Evolutionary conservation across 2,329 filamentous ascomycete species (phyloP).

Genomic region (Dactylonectria estremocensis): DNA sequence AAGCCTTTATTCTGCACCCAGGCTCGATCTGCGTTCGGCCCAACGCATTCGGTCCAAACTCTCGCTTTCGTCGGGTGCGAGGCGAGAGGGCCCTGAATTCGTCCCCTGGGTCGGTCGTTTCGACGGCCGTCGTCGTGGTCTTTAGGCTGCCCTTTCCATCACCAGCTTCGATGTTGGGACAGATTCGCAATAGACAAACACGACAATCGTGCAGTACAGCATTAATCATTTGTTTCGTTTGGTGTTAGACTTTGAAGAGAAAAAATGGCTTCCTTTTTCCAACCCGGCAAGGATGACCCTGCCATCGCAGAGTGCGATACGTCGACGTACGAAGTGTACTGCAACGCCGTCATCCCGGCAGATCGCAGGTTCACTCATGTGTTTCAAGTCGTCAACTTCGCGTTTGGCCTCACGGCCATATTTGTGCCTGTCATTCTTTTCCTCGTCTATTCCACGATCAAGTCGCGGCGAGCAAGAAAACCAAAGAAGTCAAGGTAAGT

Average conservation of each 20-base stretch:
- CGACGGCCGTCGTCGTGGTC: too few relatives aligned
- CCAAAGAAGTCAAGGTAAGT: constrained; percentile 8
- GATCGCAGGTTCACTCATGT: constrained; percentile 4
- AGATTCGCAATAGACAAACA: too few relatives aligned
- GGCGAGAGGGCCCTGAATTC: too few relatives aligned
- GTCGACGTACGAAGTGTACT: constrained; percentile 20
- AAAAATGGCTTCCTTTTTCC: constrained; percentile 28
- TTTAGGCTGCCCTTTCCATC: too few relatives aligned
- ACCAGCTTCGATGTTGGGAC: too few relatives aligned
- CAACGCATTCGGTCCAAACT: neutral
- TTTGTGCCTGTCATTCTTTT: constrained; percentile 21
- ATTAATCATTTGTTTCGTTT: constrained; percentile 9
- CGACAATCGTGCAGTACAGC: neutral
- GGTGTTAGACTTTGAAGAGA: neutral
- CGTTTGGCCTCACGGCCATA: constrained; percentile 10
- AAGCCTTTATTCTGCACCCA: too few relatives aligned
- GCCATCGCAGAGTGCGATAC: constrained; percentile 13
- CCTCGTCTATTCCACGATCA: constrained; percentile 4
- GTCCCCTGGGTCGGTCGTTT: too few relatives aligned
- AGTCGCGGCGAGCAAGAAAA: neutral
- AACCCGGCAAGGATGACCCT: constrained; percentile 26
- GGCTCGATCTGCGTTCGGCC: neutral
- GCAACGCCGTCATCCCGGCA: constrained; percentile 20
- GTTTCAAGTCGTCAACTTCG: constrained; percentile 22
- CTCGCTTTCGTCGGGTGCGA: neutral